A percentile compares a stretch with the other conserved stretches of the same genome.
Conservation (phyloP, 495 filamentous ascomycete species). For the Cercophora newfieldiana region DNA sequence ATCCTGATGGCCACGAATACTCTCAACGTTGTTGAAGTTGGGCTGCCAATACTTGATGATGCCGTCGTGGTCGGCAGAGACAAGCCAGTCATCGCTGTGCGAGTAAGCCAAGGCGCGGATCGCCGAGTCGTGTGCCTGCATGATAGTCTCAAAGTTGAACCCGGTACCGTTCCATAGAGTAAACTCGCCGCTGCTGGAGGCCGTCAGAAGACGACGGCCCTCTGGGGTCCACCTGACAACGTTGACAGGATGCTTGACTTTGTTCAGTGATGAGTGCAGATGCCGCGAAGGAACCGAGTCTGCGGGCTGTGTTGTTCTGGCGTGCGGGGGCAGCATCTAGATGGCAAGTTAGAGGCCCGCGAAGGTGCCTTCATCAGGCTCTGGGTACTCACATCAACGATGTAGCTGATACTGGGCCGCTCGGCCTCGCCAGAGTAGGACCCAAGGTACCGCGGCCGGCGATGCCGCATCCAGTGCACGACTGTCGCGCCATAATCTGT, state of each 20-base stretch:
- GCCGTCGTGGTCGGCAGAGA: slow-evolving; percentile 93
- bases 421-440: slow-evolving; percentile 69
- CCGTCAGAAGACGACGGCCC: slow-evolving; percentile 85
- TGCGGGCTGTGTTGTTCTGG: slow-evolving; percentile 66
- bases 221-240: slow-evolving; percentile 98
- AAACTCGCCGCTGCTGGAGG: slow-evolving; percentile 94
- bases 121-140: slow-evolving; percentile 94
- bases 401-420: slow-evolving; percentile 82
- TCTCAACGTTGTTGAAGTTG: slow-evolving; percentile 98
- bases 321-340: slow-evolving; percentile 85
- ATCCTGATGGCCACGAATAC: slow-evolving; percentile 85
- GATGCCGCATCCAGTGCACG: slow-evolving; percentile 88
- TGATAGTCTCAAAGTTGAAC: slow-evolving; percentile 99
- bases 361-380: not conserved
- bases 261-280: slow-evolving; percentile 93
- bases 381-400: slow-evolving; percentile 73
- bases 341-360: slow-evolving; percentile 27
- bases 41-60: slow-evolving; percentile 98
- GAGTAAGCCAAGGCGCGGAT: slow-evolving; percentile 87
- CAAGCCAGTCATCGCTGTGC: slow-evolving; percentile 92
- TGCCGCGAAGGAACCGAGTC: slow-evolving; percentile 87
- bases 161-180: slow-evolving; percentile 98
- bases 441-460: slow-evolving; percentile 72
- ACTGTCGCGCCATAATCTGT: slow-evolving; percentile 95
- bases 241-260: slow-evolving; percentile 95